Evolutionary conservation across 2,329 filamentous ascomycete genomes (phyloP), one percentile per base, ranked within the genome.

Genomic region (Pyricularia grisea): DNA sequence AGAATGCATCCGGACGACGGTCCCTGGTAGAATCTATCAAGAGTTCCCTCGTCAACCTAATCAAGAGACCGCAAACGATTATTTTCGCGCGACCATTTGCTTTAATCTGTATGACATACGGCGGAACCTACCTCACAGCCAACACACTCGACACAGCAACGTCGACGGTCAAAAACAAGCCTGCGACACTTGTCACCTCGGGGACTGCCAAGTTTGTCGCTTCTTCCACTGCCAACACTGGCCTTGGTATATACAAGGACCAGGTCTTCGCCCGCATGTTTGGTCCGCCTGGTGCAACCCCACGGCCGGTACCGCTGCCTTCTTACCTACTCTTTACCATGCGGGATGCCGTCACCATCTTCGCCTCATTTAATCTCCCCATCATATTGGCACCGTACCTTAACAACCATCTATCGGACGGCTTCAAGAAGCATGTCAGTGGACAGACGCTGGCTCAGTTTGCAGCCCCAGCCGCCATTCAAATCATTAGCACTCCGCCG

Each of bases 341-440:
- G 69, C 88, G 94, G 74, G 94, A 97, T 80, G 92, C 90, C 79
- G 81, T 97, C 71, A 97, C 94, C 67, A 93, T 97, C 74, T 97
- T 96, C 78, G 93, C 93, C 4, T 92, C 88, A 14, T 98, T 97
- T 85, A 97, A 97, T 77, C 81, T 97, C 2, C 94, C 94, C 0
- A 87, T 92, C 0, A 76, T 95, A 1, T 83, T 97, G 11, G 92
- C 92, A 0, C 92, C 93, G 0, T 79, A 81, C 6, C 81, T 97
- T 25, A 86, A 84, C 17, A 79, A 84, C 23, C 81, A 83, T 31
- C 75, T 90, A 71, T 80, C 76, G 67, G 82, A 84, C 69, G 85
- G 86, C 71, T 78, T 88, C 36, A 80, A 88, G 20, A 81, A 76
- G 66, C 74, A 70, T 25, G 72, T 87, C 33, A 83, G 81, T 25